A percentile compares a stretch with the other conserved stretches of the same genome.
phyloP scores from a whole-genome alignment of 148 eudicot genomes.

The Cornus controversa region DNA sequence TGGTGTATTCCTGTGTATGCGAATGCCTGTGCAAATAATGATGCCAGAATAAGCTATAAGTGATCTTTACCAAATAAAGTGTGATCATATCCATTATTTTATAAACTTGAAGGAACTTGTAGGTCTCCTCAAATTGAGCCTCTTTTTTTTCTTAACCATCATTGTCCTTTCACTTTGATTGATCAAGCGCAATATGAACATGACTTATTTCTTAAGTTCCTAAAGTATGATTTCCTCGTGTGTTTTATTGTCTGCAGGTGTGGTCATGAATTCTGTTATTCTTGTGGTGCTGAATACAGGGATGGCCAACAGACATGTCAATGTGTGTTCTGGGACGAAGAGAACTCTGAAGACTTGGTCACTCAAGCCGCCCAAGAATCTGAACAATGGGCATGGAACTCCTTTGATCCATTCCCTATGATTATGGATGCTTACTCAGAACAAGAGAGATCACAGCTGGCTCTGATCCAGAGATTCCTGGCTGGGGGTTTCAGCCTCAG shows the following conservation, averaged over 20 bases:
- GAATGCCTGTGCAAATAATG: too few species aligned
- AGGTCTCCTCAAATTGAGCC: too few species aligned
- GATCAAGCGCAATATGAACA: background rate
- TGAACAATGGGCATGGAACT: conserved; percentile 79
- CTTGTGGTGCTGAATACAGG: conserved; percentile 66
- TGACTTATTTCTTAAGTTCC: background rate
- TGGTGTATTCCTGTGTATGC: too few species aligned
- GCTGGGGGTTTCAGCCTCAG: conserved; percentile 71
- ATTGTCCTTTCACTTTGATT: background rate
- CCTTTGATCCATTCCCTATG: conserved; percentile 60
- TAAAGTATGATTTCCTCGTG: background rate
- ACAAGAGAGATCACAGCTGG: conserved; percentile 86
- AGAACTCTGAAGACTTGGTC: conserved; percentile 22
- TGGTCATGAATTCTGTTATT: conserved; percentile 78
- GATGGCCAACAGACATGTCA: conserved; percentile 58
- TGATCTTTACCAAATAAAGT: too few species aligned
- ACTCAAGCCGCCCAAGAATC: conserved; percentile 38
- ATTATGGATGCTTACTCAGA: conserved; percentile 79
- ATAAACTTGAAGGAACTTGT: too few species aligned
- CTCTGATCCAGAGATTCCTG: conserved; percentile 82
- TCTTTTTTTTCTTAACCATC: too few species aligned
- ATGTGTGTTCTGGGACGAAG: conserved; percentile 63
- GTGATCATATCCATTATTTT: too few species aligned
- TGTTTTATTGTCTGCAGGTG: conserved; percentile 41
- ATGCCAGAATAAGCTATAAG: too few species aligned